Base-by-base conservation (phyloP, 345 rosid genomes). In the Eutrema yunnanense region DNA sequence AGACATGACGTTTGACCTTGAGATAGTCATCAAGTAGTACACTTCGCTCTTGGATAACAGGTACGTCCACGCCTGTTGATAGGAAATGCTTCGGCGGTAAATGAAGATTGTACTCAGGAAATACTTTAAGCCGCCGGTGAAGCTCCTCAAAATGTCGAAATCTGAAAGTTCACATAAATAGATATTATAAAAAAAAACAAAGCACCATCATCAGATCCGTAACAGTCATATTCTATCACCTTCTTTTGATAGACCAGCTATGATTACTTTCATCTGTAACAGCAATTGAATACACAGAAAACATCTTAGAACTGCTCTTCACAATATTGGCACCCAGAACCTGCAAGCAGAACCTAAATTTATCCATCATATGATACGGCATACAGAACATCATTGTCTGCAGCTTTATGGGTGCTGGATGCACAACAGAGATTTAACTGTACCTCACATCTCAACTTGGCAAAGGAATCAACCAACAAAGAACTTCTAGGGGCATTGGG, bases 61-160 rank as follows among this genome's bases (percentile, higher is more conserved):
- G 81, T 59, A 92, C 64, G 62, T 92, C 97, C 81, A 87, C 81
- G 56, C 99, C 95, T 16, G 97, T 84, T 54, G 99, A 96, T 66
- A 96, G 86, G 80, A 96, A 96, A 87, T 88, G 97, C 79, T 96
- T 96, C 4, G 98, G 99, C 5, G 97, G 99, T 84, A 96, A 84
- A 79, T 96, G 90, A 73, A 92, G 94, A 84, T 81, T 86, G 75
- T 92, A 96, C 75, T 88, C 98, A 1, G 89, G 84, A 84, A 90
- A 90, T 77, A 84, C 87, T 81, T 90, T 96, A 51, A 96, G 92
- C 58, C 96, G 95, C 66, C 88, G 88, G 81, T 96, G 99, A 69
- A 96, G 80, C 86, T 96, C 99, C 86, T 96, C 99, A 85, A 96
- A 96, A 84, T 96, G 99, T 55, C 97, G 97, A 78, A 92, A 96